These are phyloP conservation scores for Favolaschia claudopus DNA, from an alignment of 768 basidiomycete species.

Conservation along the genomic window DNA sequence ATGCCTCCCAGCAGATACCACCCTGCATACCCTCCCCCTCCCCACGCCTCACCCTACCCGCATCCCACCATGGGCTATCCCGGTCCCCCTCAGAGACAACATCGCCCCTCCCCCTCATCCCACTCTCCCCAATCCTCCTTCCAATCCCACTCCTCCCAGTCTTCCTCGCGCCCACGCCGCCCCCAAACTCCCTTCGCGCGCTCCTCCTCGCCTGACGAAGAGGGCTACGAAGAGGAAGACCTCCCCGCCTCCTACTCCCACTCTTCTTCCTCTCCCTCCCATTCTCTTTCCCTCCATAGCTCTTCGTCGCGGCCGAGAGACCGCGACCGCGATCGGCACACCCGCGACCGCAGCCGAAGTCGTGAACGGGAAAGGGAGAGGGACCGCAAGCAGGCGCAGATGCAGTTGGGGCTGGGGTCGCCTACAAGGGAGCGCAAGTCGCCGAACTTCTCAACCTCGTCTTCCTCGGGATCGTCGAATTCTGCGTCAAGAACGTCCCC, in stretches of 20 bases:
- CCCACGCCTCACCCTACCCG: not conserved
- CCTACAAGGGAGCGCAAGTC: no score
- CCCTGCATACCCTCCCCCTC: not conserved
- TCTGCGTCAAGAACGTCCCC: no score
- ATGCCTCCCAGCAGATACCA: not conserved
- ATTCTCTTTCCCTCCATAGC: not conserved
- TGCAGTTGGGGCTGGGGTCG: no score
- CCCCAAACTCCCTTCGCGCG: not conserved
- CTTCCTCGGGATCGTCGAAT: no score
- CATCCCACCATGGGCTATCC: not conserved
- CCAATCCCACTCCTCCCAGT: not conserved
- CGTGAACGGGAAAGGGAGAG: no score
- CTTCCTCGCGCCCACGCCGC: not conserved
- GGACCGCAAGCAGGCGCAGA: no score
- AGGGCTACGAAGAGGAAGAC: constrained; percentile 29
- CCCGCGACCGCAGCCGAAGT: no score
- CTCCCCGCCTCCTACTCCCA: not conserved
- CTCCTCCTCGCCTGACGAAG: not conserved
- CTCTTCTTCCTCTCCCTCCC: not conserved
- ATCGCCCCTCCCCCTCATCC: not conserved
- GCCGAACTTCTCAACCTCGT: no score
- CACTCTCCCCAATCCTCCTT: not conserved
- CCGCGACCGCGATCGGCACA: not conserved
- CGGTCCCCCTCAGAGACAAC: not conserved
- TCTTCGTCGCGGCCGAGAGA: not conserved